phyloP scores from a whole-genome alignment of 352 stramenopile species.

The Pythium rhizo-oryzae region DNA sequence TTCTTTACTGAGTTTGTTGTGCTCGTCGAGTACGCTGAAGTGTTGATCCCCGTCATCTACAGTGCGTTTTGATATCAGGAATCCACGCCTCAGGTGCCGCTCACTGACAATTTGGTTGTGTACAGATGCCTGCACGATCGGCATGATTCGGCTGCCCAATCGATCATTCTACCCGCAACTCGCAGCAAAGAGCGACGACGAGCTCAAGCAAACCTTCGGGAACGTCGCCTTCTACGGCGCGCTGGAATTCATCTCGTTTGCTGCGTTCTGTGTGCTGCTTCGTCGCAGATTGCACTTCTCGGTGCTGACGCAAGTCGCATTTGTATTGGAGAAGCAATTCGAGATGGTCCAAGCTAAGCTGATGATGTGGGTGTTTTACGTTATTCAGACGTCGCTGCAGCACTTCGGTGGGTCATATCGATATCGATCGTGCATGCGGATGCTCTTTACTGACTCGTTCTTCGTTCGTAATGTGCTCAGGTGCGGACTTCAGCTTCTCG shows the following conservation, averaged over 20 bases:
- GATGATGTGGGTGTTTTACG: constrained; percentile 3
- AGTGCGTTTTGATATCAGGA: background rate
- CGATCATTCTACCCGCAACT: constrained; percentile 7
- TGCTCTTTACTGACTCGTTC: background rate
- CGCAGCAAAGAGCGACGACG: constrained; percentile 3
- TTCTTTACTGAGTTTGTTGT: background rate
- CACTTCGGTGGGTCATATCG: background rate
- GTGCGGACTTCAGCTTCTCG: constrained; percentile 11
- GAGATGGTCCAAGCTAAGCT: constrained; percentile 1
- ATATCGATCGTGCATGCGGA: background rate
- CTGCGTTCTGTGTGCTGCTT: constrained; percentile 7
- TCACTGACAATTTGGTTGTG: background rate
- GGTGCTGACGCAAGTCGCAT: constrained; percentile 14
- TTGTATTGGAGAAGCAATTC: constrained; percentile 20
- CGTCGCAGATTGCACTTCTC: constrained; percentile 11
- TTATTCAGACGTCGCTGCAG: background rate
- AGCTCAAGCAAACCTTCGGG: constrained; percentile 3
- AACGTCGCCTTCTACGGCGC: constrained; percentile 6
- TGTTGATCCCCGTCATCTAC: background rate
- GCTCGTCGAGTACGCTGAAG: background rate
- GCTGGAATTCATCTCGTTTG: constrained; percentile 14
- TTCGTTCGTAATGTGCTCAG: background rate
- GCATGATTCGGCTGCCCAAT: constrained; percentile 14
- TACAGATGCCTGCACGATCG: constrained; percentile 6
- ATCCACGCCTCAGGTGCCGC: background rate